phyloP scores from a whole-genome alignment of 495 filamentous ascomycete genomes.

The Hypoxylon subgilvum region DNA sequence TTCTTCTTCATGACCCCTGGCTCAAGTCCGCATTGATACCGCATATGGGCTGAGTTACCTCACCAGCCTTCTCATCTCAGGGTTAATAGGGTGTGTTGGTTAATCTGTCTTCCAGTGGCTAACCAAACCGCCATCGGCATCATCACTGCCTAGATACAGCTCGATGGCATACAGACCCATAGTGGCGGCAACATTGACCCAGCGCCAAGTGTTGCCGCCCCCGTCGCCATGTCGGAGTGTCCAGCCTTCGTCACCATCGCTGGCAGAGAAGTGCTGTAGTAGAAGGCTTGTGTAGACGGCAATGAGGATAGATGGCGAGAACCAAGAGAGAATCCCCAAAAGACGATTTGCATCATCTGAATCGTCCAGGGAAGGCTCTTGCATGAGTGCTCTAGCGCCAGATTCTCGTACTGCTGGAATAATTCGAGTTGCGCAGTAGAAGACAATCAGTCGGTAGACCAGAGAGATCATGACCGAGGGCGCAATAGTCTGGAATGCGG shows the following conservation, averaged over 20 bases:
- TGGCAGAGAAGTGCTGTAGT: constrained; percentile 90
- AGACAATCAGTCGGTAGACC: constrained; percentile 87
- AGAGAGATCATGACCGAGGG: constrained; percentile 94
- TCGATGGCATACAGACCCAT: constrained; percentile 91
- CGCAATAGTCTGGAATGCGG: constrained; percentile 90
- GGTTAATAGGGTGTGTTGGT: constrained; percentile 32
- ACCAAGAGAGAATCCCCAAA: constrained; percentile 84
- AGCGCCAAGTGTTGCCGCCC: constrained; percentile 86
- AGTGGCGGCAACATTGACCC: constrained; percentile 87
- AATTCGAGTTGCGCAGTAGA: constrained; percentile 94
- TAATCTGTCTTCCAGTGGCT: constrained; percentile 94
- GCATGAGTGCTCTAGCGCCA: constrained; percentile 78
- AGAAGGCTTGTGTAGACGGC: constrained; percentile 96
- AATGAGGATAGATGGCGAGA: constrained; percentile 89
- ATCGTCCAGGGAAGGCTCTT: constrained; percentile 84
- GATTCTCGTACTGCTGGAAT: constrained; percentile 90
- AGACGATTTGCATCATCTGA: constrained; percentile 79
- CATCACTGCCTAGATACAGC: constrained; percentile 79
- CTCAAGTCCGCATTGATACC: constrained; percentile 10
- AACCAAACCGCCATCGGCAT: constrained; percentile 69
- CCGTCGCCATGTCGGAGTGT: constrained; percentile 75
- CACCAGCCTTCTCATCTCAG: constrained; percentile 26
- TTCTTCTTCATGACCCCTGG: constrained; percentile 17
- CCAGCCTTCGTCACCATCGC: constrained; percentile 77
- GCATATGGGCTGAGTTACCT: constrained; percentile 20